These are phyloP conservation scores for Azolla pinnata DNA, from an alignment of 75 land plant genomes.

Conservation along the genomic window DNA sequence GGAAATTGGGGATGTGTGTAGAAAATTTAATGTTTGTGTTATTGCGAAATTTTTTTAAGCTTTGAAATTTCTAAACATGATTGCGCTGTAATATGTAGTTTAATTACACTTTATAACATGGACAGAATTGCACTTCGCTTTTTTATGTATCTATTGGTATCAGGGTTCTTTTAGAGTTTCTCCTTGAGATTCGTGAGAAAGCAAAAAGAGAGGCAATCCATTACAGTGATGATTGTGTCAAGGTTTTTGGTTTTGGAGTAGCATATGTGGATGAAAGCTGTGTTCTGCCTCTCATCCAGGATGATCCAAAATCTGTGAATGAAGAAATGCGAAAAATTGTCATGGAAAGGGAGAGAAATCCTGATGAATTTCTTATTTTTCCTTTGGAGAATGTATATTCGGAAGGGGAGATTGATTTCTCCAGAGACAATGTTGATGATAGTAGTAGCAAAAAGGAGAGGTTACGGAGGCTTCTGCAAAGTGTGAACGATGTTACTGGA, in stretches of 20 bases:
- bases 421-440: not conserved
- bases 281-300: conserved; percentile 8
- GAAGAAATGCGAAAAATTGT: conserved; percentile 45
- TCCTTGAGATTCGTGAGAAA: conserved; percentile 71
- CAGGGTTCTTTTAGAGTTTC: conserved; percentile 81
- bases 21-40: too few relatives aligned
- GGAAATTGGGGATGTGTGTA: too few relatives aligned
- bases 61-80: too few relatives aligned
- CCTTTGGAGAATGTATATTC: conserved; percentile 50
- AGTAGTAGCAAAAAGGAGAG: conserved; percentile 10
- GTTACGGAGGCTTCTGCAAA: conserved; percentile 34
- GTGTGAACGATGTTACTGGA: conserved; percentile 63
- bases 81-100: too few relatives aligned
- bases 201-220: conserved; percentile 65
- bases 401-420: conserved; percentile 7
- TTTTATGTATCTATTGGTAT: too few relatives aligned
- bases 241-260: conserved; percentile 81
- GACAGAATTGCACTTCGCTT: too few relatives aligned
- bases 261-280: conserved; percentile 64
- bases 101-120: too few relatives aligned
- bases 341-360: conserved; percentile 34
- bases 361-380: conserved; percentile 39
- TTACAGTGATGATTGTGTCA: conserved; percentile 46
- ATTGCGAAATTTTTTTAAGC: too few relatives aligned
- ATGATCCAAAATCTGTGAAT: conserved; percentile 24